A percentile compares a stretch with the other conserved stretches of the same genome.
These are phyloP conservation scores for Kandelia obovata DNA, from an alignment of 345 rosid species.

Conservation along the genomic window DNA sequence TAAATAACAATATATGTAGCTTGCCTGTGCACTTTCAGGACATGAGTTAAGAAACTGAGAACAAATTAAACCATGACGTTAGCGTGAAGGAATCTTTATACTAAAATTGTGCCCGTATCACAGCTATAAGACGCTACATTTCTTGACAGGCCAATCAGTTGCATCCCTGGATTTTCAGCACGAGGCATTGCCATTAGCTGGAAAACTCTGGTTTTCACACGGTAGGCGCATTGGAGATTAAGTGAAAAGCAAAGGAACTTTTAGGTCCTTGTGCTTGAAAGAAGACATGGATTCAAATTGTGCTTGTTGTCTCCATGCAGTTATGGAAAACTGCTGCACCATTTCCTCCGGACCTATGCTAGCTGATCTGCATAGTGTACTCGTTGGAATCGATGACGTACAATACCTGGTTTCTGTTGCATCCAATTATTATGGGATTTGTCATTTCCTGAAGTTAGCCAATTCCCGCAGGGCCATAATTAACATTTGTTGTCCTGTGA, in stretches of 20 bases:
- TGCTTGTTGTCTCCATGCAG: constrained; percentile 37
- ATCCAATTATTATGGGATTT: background rate
- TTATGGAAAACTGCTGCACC: constrained; percentile 68
- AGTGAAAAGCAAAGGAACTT: background rate
- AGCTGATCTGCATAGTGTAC: constrained; percentile 70
- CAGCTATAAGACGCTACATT: constrained; percentile 19
- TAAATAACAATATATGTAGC: constrained; percentile 14
- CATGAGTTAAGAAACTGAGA: constrained; percentile 32
- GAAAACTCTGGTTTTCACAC: constrained; percentile 81
- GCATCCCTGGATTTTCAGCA: constrained; percentile 56
- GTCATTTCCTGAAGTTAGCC: background rate
- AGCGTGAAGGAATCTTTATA: constrained; percentile 20
- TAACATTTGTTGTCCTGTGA: background rate
- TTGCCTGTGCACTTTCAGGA: constrained; percentile 26
- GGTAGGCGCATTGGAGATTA: constrained; percentile 39
- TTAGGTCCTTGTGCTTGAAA: constrained; percentile 7
- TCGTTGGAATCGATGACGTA: constrained; percentile 67
- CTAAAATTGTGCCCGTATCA: constrained; percentile 12
- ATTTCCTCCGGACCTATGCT: constrained; percentile 91
- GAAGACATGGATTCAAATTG: constrained; percentile 19
- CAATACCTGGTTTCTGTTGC: constrained; percentile 73
- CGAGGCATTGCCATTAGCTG: constrained; percentile 53
- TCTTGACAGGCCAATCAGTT: constrained; percentile 54
- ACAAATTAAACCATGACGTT: constrained; percentile 23
- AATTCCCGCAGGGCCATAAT: background rate